Conservation (phyloP, 2,329 filamentous ascomycete genomes). For the Dendryphion nanum region DNA sequence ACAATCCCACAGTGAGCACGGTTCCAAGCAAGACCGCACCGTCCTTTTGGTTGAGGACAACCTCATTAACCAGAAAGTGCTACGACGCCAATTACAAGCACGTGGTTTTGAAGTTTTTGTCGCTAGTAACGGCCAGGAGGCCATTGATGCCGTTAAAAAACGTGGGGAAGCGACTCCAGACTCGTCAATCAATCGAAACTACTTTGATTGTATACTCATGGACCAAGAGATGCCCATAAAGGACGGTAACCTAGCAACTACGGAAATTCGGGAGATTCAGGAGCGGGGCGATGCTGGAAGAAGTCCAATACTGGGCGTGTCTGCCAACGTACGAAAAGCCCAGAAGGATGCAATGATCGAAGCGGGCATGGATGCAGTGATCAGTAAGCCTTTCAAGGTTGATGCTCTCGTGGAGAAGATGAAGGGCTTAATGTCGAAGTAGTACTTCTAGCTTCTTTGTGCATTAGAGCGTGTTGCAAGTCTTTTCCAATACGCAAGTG, state of each 20-base stretch:
- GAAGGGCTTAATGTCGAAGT: slow-evolving; percentile 13
- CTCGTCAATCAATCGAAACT: slow-evolving; percentile 19
- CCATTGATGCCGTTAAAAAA: slow-evolving; percentile 40
- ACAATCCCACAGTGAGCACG: slow-evolving; percentile 17
- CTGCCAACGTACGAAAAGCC: slow-evolving; percentile 37
- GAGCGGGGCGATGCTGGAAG: slow-evolving; percentile 27
- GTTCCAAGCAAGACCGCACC: slow-evolving; percentile 15
- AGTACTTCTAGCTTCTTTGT: too few relatives aligned
- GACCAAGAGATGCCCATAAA: slow-evolving; percentile 47
- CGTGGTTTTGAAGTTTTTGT: slow-evolving; percentile 43
- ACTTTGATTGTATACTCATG: slow-evolving; percentile 44
- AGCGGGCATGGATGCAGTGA: slow-evolving; percentile 41
- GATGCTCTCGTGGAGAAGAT: slow-evolving; percentile 34
- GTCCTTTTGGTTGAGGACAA: slow-evolving; percentile 51
- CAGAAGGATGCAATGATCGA: slow-evolving; percentile 34
- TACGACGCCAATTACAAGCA: slow-evolving; percentile 49
- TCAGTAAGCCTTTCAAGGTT: slow-evolving; percentile 41
- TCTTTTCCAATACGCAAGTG: too few relatives aligned
- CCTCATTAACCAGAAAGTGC: slow-evolving; percentile 49
- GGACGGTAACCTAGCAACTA: slow-evolving; percentile 42
- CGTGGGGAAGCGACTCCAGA: slow-evolving; percentile 17
- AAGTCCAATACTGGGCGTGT: slow-evolving; percentile 39
- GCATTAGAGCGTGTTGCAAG: too few relatives aligned
- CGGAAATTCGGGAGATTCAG: slow-evolving; percentile 40
- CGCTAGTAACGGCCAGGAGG: slow-evolving; percentile 47